These are phyloP conservation scores for Mycena olivaceomarginata DNA, from an alignment of 768 basidiomycete species.

Conservation along the genomic window DNA sequence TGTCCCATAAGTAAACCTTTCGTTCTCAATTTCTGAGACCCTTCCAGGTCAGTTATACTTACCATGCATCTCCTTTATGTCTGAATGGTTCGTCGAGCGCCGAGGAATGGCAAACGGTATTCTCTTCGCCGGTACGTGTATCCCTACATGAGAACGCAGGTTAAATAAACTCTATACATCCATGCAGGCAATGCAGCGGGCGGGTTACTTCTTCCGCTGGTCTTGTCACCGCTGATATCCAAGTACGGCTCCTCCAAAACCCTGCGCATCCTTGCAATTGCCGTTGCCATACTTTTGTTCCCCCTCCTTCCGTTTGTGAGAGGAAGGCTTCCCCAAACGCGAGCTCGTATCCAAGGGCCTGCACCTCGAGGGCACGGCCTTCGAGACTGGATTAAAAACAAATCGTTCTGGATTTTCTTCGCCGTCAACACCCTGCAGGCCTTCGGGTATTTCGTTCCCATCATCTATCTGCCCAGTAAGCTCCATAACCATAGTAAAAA, in stretches of 20 bases:
- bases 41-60: conserved; percentile 49
- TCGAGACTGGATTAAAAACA: conserved; percentile 43
- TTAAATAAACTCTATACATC: not conserved
- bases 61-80: conserved; percentile 50
- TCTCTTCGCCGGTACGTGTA: conserved; percentile 52
- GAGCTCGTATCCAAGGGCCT: conserved; percentile 31
- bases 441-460: conserved; percentile 50
- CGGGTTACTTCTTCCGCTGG: conserved; percentile 51
- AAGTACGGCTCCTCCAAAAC: conserved; percentile 46
- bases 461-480: conserved; percentile 53
- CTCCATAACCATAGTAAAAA: not conserved
- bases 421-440: conserved; percentile 50
- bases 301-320: conserved; percentile 49
- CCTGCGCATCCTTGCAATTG: conserved; percentile 49
- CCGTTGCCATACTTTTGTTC: conserved; percentile 40
- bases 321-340: conserved; percentile 48
- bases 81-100: conserved; percentile 57
- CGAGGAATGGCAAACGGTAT: conserved; percentile 55
- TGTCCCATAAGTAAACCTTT: not conserved
- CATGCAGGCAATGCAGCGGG: conserved; percentile 49
- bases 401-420: conserved; percentile 47
- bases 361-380: conserved; percentile 18
- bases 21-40: not conserved
- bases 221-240: conserved; percentile 48
- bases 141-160: not conserved